Evolutionary conservation across 441 rosid species (phyloP), one percentile per base, ranked within the genome.

Genomic region (Pelargonium australe): DNA sequence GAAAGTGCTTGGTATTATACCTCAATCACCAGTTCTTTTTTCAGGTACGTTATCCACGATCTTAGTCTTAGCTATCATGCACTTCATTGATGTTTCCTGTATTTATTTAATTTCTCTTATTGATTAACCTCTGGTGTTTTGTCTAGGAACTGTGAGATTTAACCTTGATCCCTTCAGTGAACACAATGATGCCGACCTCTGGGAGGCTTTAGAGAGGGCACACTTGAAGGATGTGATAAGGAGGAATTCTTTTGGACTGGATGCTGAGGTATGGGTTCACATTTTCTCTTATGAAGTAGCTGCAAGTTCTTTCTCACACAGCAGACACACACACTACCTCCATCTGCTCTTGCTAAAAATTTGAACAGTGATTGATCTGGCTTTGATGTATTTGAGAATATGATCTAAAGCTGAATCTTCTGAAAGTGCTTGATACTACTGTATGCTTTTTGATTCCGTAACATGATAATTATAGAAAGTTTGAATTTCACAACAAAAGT

Each of bases 191-290:
- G 91, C 94, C 37, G 91, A 92, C 76, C 87, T 92, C 7, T 90
- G 98, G 98, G 97, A 90, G 79, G 85, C 98, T 64, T 75, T 92
- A 64, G 98, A 92, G 81, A 87, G 97, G 77, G 96, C 98, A 68
- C 92, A 92, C 73, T 76, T 90, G 80, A 90, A 89, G 81, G 96
- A 90, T 78, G 91, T 80, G 37, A 82, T 92, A 65, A 78, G 94
- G 40, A 85, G 90, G 80, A 92, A 82, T 77, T 80, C 94, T 70
- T 76, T 79, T 55, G 98, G 98, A 68, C 86, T 92, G 70, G 89
- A 90, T 79, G 89, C 96, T 62, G 88, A 87, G 96, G 98, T 90
- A 81, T 63, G 47, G 23, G 34, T 34, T 63, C 19, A 1, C 2
- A 20, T 60, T 20, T 60, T 31, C 63, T 60, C 28, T 57, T 5